Conservation (phyloP, 176 grass and related monocot species). For the Musa schizocarpa region DNA sequence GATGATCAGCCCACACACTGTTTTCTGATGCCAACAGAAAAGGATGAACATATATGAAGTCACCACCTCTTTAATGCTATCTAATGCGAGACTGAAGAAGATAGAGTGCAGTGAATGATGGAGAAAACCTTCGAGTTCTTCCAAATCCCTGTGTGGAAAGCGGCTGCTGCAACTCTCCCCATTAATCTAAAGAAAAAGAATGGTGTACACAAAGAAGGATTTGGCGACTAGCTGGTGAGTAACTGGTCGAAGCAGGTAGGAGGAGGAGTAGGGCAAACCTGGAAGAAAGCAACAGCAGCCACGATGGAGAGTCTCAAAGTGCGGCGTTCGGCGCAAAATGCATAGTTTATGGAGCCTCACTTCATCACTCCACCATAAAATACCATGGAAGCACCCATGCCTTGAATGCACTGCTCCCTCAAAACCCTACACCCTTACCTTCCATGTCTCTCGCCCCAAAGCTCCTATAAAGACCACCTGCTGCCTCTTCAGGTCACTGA, state of each 20-base stretch:
- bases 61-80: too few relatives aligned
- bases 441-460: slow-evolving; percentile 29
- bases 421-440: slow-evolving; percentile 52
- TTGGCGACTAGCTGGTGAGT: background rate
- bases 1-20: too few relatives aligned
- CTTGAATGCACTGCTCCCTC: slow-evolving; percentile 74
- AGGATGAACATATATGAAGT: too few relatives aligned
- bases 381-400: background rate
- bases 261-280: too few relatives aligned
- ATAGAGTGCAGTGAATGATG: too few relatives aligned
- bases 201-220: background rate
- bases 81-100: too few relatives aligned
- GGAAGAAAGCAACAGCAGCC: slow-evolving; percentile 11
- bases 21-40: too few relatives aligned
- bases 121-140: too few relatives aligned
- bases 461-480: slow-evolving; percentile 9
- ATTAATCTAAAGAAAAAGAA: too few relatives aligned
- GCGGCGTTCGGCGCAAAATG: slow-evolving; percentile 86
- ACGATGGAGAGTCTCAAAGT: slow-evolving; percentile 24
- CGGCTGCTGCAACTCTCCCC: too few relatives aligned
- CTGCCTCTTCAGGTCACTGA: background rate
- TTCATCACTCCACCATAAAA: slow-evolving; percentile 12
- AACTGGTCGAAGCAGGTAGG: background rate
- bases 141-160: too few relatives aligned
- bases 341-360: slow-evolving; percentile 44